Evolutionary conservation across 1,139 yeast genomes (phyloP), one percentile per base, ranked within the genome.

Genomic region (Kurtzmaniella natalensis): DNA sequence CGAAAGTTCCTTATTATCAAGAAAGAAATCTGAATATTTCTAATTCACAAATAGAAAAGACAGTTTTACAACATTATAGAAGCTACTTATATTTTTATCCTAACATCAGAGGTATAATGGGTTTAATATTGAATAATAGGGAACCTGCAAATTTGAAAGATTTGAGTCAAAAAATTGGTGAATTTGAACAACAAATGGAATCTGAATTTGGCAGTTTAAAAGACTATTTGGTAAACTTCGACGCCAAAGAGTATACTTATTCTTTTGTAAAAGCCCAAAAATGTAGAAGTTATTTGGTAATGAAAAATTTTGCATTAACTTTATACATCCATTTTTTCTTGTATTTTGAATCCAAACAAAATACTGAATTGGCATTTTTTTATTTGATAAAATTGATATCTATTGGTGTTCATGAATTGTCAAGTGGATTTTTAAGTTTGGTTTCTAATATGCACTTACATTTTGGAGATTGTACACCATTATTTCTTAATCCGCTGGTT

Each of bases 401-500:
- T 1, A 44, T 50, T 3, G 32, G 46, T 5, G 42, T 50, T 30
- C 42, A 52, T 8, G 68, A 61, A 21, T 47, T 63, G 32, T 37
- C 62, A 13, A 66, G 68, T 3, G 50, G 47, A n/a, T 47, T 52
- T 30, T 44, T 48, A 35, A 53, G 53, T 11, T 46, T 68, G 27
- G 47, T 64, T 30, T 38, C 40, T 28, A 53, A 56, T 30, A 60
- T 57, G 39, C 46, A 50, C 21, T 37, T 43, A 3, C 53, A 59
- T 37, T 65, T 67, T 43, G 71, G 66, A 3, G 54, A 53, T 9
- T 50, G 50, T 5, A 55, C 72, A 0, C 70, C 64, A 42, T 46
- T 65, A 33, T 49, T 66, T 8, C 42, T 67, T 35, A 66, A 56
- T 37, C 72, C 72, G 2, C 35, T 53, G 3, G 29, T 63, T 3